Evolutionary conservation across 2,329 filamentous ascomycete genomes (phyloP).

Genomic region (Trichoderma cornu-damae): DNA sequence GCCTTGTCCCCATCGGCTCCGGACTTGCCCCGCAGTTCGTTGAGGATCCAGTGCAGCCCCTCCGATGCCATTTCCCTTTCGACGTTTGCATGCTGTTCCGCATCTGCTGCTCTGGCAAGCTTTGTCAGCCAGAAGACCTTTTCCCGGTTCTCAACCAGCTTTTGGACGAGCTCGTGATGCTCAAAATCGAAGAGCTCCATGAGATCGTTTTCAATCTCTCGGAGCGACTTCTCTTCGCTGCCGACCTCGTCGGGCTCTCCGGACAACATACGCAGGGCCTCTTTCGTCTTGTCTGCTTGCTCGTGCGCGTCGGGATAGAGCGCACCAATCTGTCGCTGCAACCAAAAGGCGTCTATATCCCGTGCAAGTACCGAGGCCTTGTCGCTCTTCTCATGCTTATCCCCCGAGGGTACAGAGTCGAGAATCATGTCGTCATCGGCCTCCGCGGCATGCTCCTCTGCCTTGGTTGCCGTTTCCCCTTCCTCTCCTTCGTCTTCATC

Average conservation of each 20-base stretch:
- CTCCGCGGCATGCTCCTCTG: constrained; percentile 50
- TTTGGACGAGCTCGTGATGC: constrained; percentile 85
- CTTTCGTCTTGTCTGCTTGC: constrained; percentile 86
- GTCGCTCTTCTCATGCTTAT: constrained; percentile 45
- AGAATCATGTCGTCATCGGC: constrained; percentile 82
- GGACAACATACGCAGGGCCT: constrained; percentile 76
- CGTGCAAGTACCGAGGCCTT: constrained; percentile 68
- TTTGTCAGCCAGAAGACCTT: constrained; percentile 94
- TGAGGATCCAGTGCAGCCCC: constrained; percentile 78
- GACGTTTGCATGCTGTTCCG: constrained; percentile 67
- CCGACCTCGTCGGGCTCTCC: constrained; percentile 64
- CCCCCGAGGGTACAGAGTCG: constrained; percentile 55
- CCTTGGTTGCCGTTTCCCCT: constrained; percentile 51
- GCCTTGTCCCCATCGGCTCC: constrained; percentile 54
- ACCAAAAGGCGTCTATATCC: constrained; percentile 95
- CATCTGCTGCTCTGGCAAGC: constrained; percentile 75
- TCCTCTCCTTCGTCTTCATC: constrained; percentile 66
- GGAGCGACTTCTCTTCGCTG: constrained; percentile 76
- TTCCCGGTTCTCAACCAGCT: constrained; percentile 84
- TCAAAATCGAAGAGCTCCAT: constrained; percentile 99
- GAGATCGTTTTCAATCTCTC: constrained; percentile 95
- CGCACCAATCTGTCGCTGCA: constrained; percentile 84
- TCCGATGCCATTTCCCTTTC: constrained; percentile 90
- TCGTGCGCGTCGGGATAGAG: constrained; percentile 88
- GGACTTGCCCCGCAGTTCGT: constrained; percentile 76